phyloP scores from a whole-genome alignment of 2,329 filamentous ascomycete genomes.

The Beauveria medogensis region DNA sequence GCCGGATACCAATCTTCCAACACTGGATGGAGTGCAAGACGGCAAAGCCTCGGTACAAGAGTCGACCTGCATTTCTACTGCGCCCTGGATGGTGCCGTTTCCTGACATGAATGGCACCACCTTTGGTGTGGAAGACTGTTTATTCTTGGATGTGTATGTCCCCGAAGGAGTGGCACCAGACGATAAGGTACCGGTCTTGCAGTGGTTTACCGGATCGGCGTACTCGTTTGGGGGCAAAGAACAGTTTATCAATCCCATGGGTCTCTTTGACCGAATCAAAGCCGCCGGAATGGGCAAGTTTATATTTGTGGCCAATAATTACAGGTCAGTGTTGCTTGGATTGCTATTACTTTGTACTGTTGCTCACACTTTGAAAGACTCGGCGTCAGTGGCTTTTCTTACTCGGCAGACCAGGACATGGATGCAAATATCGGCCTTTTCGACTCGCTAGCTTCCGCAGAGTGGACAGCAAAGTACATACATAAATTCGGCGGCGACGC shows the following conservation, averaged over 20 bases:
- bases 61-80: constrained; percentile 14
- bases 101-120: constrained; percentile 16
- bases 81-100: constrained; percentile 12
- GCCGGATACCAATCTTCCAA: constrained; percentile 13
- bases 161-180: constrained; percentile 14
- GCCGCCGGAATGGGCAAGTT: constrained; percentile 12
- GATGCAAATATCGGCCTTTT: constrained; percentile 15
- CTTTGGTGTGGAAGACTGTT: constrained; percentile 16
- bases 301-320: constrained; percentile 17
- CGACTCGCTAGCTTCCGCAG: constrained; percentile 14
- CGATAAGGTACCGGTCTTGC: constrained; percentile 16
- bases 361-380: constrained; percentile 8
- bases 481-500: constrained; percentile 47
- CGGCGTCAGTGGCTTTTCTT: constrained; percentile 15
- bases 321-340: constrained; percentile 8
- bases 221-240: constrained; percentile 19
- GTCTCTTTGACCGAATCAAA: constrained; percentile 15
- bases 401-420: constrained; percentile 12
- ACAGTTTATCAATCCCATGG: constrained; percentile 12
- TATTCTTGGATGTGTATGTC: constrained; percentile 18
- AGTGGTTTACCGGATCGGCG: constrained; percentile 15
- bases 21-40: constrained; percentile 13
- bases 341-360: neutral
- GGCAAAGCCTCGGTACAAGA: constrained; percentile 3
- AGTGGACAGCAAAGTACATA: constrained; percentile 29